Percentiles rank a stretch among this genome's conserved stretches.
phyloP scores from a whole-genome alignment of 352 stramenopile species.

The Phytophthora boehmeriae region DNA sequence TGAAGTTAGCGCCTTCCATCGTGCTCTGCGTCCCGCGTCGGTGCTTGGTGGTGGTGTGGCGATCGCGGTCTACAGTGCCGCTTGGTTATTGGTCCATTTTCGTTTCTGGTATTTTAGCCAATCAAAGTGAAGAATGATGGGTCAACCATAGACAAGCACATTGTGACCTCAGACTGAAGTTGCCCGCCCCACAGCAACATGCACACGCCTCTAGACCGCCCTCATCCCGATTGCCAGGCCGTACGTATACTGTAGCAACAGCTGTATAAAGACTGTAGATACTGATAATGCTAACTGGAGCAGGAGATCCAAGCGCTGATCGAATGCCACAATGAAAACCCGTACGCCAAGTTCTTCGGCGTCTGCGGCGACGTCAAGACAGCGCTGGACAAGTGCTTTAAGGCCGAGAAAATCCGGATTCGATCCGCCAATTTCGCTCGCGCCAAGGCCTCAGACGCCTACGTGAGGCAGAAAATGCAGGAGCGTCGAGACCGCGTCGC shows the following conservation, averaged over 20 bases:
- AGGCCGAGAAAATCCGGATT: constrained; percentile 65
- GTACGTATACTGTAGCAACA: too few relatives aligned
- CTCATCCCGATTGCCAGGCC: constrained; percentile 81
- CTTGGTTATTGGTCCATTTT: too few relatives aligned
- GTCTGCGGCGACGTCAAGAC: constrained; percentile 74
- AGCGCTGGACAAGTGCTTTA: constrained; percentile 83
- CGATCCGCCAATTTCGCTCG: constrained; percentile 69
- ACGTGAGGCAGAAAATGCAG: constrained; percentile 79
- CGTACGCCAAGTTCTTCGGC: constrained; percentile 78
- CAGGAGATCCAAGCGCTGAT: constrained; percentile 78
- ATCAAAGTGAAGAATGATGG: neutral
- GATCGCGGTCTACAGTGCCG: constrained; percentile 3
- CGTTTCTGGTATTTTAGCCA: too few relatives aligned
- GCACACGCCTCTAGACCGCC: constrained; percentile 81
- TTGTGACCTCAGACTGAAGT: constrained; percentile 16
- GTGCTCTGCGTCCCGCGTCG: constrained; percentile 12
- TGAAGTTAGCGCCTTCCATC: constrained; percentile 85
- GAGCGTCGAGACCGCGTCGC: constrained; percentile 61
- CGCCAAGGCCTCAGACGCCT: constrained; percentile 70
- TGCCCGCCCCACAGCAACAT: constrained; percentile 32
- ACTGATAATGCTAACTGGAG: neutral
- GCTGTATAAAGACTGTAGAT: neutral
- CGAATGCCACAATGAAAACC: constrained; percentile 78
- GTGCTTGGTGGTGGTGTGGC: constrained; percentile 16
- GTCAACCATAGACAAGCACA: neutral